Base-by-base conservation (phyloP, 2,329 filamentous ascomycete genomes). In the Cercospora zeina region DNA sequence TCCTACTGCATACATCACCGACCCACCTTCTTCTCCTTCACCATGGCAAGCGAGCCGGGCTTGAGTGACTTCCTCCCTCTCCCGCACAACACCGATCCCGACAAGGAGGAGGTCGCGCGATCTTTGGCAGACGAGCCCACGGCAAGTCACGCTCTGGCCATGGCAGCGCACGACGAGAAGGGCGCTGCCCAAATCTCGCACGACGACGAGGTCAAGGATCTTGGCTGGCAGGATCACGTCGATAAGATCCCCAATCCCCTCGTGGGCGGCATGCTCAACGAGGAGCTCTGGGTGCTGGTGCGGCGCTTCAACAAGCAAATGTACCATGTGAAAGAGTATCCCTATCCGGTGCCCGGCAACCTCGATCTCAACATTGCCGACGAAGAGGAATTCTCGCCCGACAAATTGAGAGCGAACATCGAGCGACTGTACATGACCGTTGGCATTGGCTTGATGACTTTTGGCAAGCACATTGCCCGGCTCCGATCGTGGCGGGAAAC, bases 341-440 rank as follows among this genome's bases (percentile, higher is more conserved):
- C 82, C 0, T 74, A 82, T 53, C 76, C 84, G 7, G 81, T 84
- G 0, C 82, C 89, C 1, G 89, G 88, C 5, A 85, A 86, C 13
- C 78, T 96, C 37, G 91, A 96, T 73, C 82, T 96, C 62, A 91
- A 92, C 68, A 88, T 91, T 60, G 87, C 90, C 4, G 88, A 92
- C 39, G 87, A 93, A 58, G 90, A 95, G 67, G 89, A 93, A 61
- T 95, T 95, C 73, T 90, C 89, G 0, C 90, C 91, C 0, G 90
- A 95, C 71, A 95, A 95, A 77, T 79, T 96, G 49, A 83, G 91
- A 10, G 85, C 87, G 2, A 91, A 89, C 58, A 73, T 95, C 3
- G 91, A 96, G 76, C 82, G 91, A 13, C 78, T 95, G 10, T 96
- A 96, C 73, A 92, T 91, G 82, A 90, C 88, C 0, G 85, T 96